Conservation (phyloP, 495 filamentous ascomycete genomes). For the Ramalina intermedia region DNA sequence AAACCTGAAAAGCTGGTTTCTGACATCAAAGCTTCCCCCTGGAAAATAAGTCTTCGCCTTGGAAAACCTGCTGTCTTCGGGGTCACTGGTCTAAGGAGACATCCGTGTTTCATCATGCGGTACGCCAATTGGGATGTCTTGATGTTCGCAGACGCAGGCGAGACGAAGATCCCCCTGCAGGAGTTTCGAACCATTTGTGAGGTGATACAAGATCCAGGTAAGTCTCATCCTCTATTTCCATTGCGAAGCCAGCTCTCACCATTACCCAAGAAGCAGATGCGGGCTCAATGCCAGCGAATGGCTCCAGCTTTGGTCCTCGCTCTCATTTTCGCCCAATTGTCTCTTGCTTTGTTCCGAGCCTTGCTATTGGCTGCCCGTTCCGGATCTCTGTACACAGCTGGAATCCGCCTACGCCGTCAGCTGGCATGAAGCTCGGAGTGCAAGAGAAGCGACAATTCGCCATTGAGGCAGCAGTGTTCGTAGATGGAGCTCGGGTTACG, state of each 20-base stretch:
- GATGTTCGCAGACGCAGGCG: slow-evolving; percentile 46
- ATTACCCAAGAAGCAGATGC: slow-evolving; percentile 14
- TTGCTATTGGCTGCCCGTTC: slow-evolving; percentile 45
- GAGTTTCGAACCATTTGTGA: slow-evolving; percentile 80
- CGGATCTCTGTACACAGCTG: slow-evolving; percentile 72
- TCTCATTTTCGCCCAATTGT: slow-evolving; percentile 42
- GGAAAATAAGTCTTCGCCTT: too few relatives aligned
- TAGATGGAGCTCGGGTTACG: slow-evolving; percentile 57
- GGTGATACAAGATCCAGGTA: slow-evolving; percentile 52
- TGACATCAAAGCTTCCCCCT: too few relatives aligned
- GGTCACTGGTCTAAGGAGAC: background rate
- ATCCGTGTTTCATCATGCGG: slow-evolving; percentile 42
- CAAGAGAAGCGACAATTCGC: slow-evolving; percentile 45
- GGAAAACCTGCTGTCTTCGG: background rate
- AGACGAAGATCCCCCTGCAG: slow-evolving; percentile 53
- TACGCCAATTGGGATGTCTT: slow-evolving; percentile 80
- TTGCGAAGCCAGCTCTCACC: slow-evolving; percentile 15
- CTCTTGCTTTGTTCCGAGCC: slow-evolving; percentile 61
- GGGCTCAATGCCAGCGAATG: background rate
- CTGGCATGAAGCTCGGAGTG: slow-evolving; percentile 44
- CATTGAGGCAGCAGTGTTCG: slow-evolving; percentile 53
- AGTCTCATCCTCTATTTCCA: slow-evolving; percentile 4
- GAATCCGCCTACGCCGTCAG: slow-evolving; percentile 50
- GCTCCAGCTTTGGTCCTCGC: slow-evolving; percentile 16
- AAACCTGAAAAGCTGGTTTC: background rate